Percentiles rank a stretch among this genome's conserved stretches.
Evolutionary conservation across 2,329 filamentous ascomycete genomes (phyloP).

Genomic region (Penicillium sp.): DNA sequence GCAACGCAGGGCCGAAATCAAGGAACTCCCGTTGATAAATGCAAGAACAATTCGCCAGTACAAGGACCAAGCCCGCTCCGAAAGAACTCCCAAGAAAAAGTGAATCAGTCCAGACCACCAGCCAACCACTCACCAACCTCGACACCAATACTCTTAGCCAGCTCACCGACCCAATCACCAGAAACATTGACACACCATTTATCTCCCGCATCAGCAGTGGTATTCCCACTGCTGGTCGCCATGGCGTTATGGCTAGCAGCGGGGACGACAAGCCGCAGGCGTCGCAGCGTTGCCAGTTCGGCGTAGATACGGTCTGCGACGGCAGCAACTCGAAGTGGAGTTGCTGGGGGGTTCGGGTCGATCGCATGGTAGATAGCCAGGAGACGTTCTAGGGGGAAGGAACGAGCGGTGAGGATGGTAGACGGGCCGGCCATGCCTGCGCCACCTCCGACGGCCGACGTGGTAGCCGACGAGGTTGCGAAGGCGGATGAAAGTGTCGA

Average conservation of each 20-base stretch:
- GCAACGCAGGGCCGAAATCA: neutral
- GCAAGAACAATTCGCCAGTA: conserved; percentile 3
- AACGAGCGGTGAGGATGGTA: conserved; percentile 41
- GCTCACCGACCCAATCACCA: conserved; percentile 46
- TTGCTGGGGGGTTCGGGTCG: conserved; percentile 45
- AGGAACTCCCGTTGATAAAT: conserved; percentile 1
- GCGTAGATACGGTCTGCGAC: conserved; percentile 46
- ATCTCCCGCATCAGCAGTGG: conserved; percentile 41
- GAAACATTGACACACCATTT: conserved; percentile 51
- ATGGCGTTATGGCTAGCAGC: conserved; percentile 35
- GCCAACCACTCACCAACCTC: conserved; percentile 47
- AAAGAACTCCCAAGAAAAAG: neutral
- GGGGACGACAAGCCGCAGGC: conserved; percentile 47
- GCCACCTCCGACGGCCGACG: conserved; percentile 30
- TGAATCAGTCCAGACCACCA: conserved; percentile 36
- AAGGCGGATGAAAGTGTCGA: conserved; percentile 41
- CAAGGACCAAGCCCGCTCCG: neutral
- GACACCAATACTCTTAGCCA: conserved; percentile 46
- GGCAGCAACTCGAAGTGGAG: conserved; percentile 35
- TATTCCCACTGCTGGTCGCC: conserved; percentile 35
- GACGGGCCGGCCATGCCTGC: conserved; percentile 38
- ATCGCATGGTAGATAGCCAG: conserved; percentile 50
- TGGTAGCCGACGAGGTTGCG: conserved; percentile 39
- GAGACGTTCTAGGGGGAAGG: conserved; percentile 48
- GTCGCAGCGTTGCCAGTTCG: conserved; percentile 47